Percentiles rank a stretch among this genome's conserved stretches.
These are phyloP conservation scores for Ochetophila trinervis DNA, from an alignment of 306 rosid genomes.

Conservation along the genomic window DNA sequence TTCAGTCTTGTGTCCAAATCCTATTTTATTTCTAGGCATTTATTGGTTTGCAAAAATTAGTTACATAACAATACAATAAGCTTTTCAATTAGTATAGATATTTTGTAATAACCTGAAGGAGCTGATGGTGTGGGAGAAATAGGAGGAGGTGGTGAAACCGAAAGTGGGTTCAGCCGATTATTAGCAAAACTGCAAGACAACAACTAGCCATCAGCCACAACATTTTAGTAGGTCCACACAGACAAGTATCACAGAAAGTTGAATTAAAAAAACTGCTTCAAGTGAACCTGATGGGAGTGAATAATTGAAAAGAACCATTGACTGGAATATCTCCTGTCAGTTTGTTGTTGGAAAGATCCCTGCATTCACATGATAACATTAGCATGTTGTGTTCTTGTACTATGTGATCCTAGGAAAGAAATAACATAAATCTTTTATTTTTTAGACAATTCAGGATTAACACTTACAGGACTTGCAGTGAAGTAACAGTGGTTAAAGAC, in stretches of 20 bases:
- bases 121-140: constrained; percentile 29
- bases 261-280: constrained; percentile 12
- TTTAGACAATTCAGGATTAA: constrained; percentile 14
- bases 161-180: constrained; percentile 27
- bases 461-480: constrained; percentile 97
- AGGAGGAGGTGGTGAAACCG: constrained; percentile 40
- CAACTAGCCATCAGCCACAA: constrained; percentile 11
- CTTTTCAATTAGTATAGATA: too few relatives aligned
- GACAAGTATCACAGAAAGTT: not conserved
- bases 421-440: not conserved
- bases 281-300: constrained; percentile 87
- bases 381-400: constrained; percentile 26
- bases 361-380: constrained; percentile 35
- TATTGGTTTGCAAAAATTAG: too few relatives aligned
- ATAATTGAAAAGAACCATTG: constrained; percentile 77
- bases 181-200: constrained; percentile 56
- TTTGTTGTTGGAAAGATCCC: constrained; percentile 79
- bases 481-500: constrained; percentile 42
- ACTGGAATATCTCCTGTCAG: constrained; percentile 61
- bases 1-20: too few relatives aligned
- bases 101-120: constrained; percentile 42
- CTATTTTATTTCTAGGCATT: too few relatives aligned
- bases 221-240: not conserved
- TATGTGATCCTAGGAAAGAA: constrained; percentile 15
- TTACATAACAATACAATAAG: not conserved